phyloP scores from a whole-genome alignment of 306 rosid species.

The Prosopis cineraria region DNA sequence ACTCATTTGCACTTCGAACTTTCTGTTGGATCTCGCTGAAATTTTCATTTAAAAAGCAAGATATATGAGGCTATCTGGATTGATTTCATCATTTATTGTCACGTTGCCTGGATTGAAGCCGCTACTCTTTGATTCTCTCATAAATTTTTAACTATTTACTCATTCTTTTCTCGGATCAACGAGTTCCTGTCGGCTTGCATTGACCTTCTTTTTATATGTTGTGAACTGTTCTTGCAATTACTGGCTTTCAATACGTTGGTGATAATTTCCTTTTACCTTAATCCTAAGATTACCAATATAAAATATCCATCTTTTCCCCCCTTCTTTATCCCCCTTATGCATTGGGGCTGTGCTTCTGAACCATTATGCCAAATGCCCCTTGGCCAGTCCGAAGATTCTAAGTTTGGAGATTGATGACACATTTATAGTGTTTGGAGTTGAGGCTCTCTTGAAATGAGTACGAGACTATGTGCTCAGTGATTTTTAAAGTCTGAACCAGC shows the following conservation, averaged over 20 bases:
- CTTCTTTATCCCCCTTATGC: not conserved
- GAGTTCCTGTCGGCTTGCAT: not conserved
- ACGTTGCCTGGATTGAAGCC: not conserved
- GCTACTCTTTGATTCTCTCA: conserved; percentile 11
- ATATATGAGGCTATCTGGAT: not conserved
- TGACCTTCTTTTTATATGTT: not conserved
- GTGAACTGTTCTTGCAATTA: not conserved
- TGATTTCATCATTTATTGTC: not conserved
- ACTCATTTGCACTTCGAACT: not conserved
- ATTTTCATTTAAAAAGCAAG: not conserved
- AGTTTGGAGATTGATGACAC: not conserved
- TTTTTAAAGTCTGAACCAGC: not conserved
- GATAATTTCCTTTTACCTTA: not conserved
- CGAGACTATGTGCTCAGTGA: not conserved
- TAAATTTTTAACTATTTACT: not conserved
- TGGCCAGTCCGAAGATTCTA: not conserved
- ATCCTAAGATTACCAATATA: not conserved
- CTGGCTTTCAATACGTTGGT: not conserved
- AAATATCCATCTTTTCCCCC: not conserved
- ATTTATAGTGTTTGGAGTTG: not conserved
- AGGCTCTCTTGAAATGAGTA: not conserved
- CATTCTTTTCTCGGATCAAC: conserved; percentile 5
- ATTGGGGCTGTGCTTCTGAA: not conserved
- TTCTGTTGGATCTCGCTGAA: not conserved
- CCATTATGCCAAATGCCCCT: not conserved